Evolutionary conservation across 1,139 yeast species (phyloP).

Genomic region (Geotrichum phurueaensis): DNA sequence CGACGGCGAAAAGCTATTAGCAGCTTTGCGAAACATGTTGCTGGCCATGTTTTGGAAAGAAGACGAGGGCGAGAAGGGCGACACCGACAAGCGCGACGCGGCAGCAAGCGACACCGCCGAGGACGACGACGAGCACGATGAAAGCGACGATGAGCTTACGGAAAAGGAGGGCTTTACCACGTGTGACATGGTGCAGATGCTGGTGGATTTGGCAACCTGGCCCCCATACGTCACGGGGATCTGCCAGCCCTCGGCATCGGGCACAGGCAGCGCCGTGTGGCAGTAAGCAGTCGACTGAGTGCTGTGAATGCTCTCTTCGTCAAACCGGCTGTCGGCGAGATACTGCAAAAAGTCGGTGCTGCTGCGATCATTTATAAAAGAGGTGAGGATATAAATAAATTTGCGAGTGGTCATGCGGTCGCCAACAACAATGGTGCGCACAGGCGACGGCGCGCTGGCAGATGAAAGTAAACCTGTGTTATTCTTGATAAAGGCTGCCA

Average conservation of each 20-base stretch:
- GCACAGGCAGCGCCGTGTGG: neutral
- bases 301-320: neutral
- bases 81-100: neutral
- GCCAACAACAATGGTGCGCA: constrained; percentile 26
- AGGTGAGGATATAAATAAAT: constrained; percentile 26
- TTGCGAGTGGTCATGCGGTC: constrained; percentile 25
- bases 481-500: constrained; percentile 1
- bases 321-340: constrained; percentile 8
- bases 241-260: constrained; percentile 27
- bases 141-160: constrained; percentile 19
- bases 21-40: constrained; percentile 4
- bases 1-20: neutral
- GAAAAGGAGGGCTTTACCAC: constrained; percentile 29
- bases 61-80: neutral
- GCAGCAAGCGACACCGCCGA: constrained; percentile 5
- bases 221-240: constrained; percentile 21
- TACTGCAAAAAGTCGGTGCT: constrained; percentile 8
- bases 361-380: constrained; percentile 22
- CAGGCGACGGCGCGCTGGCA: constrained; percentile 7
- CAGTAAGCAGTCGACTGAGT: neutral
- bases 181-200: constrained; percentile 27
- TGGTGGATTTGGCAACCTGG: constrained; percentile 21
- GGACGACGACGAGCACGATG: constrained; percentile 15
- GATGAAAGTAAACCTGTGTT: constrained; percentile 15
- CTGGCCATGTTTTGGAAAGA: constrained; percentile 1